Percentiles rank a stretch among this genome's conserved stretches.
Conservation (phyloP, 768 basidiomycete genomes). For the Suillus variegatus region DNA sequence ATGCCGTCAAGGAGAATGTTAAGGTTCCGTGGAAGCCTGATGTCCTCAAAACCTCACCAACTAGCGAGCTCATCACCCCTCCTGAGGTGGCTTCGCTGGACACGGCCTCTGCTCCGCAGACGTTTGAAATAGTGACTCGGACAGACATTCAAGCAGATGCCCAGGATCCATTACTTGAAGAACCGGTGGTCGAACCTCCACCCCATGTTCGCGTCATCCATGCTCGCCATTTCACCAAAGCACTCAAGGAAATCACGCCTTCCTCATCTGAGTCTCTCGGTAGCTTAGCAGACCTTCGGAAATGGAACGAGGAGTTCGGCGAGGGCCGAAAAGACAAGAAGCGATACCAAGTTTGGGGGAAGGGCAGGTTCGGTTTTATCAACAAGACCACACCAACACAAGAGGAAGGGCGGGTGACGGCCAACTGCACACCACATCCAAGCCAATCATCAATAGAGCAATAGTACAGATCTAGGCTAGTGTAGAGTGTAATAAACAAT, state of each 20-base stretch:
- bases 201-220: slow-evolving; percentile 42
- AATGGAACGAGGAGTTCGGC: slow-evolving; percentile 95
- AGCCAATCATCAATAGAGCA: slow-evolving; percentile 25
- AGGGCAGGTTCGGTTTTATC: slow-evolving; percentile 85
- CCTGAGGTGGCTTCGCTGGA: slow-evolving; percentile 10
- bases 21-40: slow-evolving; percentile 70
- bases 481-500: slow-evolving; percentile 18
- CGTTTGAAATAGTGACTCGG: slow-evolving; percentile 5
- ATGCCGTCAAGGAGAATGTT: slow-evolving; percentile 85
- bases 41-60: slow-evolving; percentile 8
- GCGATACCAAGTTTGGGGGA: slow-evolving; percentile 80
- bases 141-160: slow-evolving; percentile 4
- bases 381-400: slow-evolving; percentile 38
- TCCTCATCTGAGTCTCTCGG: slow-evolving; percentile 84
- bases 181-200: slow-evolving; percentile 1
- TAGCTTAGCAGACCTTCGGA: slow-evolving; percentile 71
- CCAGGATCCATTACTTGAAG: slow-evolving; percentile 10
- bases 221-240: slow-evolving; percentile 75
- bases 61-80: not conserved
- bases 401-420: slow-evolving; percentile 48
- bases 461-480: slow-evolving; percentile 10
- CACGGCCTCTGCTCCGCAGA: slow-evolving; percentile 3
- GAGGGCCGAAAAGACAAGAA: slow-evolving; percentile 73
- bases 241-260: slow-evolving; percentile 87
- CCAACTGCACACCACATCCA: slow-evolving; percentile 9